phyloP scores from a whole-genome alignment of 1,284 basidiomycete species.

The Leccinum cinnamomeum region DNA sequence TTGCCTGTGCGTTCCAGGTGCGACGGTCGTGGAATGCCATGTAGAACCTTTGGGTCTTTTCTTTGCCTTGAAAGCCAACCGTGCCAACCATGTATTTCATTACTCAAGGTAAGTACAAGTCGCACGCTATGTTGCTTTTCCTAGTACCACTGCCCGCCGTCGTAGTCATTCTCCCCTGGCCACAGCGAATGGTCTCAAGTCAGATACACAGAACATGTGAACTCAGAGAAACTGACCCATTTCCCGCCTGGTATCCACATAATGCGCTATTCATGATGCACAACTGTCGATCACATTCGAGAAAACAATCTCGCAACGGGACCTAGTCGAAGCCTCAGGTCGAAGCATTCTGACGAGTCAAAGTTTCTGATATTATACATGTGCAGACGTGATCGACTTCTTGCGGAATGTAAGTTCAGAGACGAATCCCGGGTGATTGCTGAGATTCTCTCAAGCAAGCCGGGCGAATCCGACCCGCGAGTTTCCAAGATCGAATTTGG shows the following conservation, averaged over 20 bases:
- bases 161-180: not conserved
- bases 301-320: no score
- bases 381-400: no score
- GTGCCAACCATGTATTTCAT: not conserved
- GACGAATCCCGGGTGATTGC: no score
- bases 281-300: no score
- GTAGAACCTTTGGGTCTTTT: not conserved
- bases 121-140: not conserved
- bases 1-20: not conserved
- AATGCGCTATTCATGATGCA: no score
- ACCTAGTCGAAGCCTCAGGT: no score
- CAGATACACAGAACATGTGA: not conserved
- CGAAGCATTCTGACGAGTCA: no score
- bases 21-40: not conserved
- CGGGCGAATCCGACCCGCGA: slow-evolving; percentile 22
- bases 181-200: not conserved
- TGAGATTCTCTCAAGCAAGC: slow-evolving; percentile 14
- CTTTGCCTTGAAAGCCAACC: no score
- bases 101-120: not conserved
- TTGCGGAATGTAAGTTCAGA: no score
- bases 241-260: no score
- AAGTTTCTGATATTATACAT: no score
- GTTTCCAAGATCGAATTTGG: slow-evolving; percentile 17
- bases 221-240: not conserved
- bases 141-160: not conserved